Conservation (phyloP, 495 filamentous ascomycete genomes). For the Penicillium samsonianum region DNA sequence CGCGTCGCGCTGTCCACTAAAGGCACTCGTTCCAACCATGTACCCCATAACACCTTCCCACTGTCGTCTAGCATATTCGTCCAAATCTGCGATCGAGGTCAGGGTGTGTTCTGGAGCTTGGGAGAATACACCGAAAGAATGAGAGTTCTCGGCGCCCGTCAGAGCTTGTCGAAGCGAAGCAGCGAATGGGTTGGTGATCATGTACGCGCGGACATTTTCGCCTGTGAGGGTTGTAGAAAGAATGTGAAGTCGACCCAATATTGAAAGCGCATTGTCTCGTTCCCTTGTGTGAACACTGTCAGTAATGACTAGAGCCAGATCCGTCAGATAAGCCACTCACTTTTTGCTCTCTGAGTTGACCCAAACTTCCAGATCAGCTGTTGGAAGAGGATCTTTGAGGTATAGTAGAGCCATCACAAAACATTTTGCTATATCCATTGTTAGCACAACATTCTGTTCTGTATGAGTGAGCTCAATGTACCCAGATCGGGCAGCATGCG, state of each 20-base stretch:
- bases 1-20: constrained; percentile 43
- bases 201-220: constrained; percentile 63
- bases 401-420: constrained; percentile 95
- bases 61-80: constrained; percentile 80
- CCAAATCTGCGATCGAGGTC: constrained; percentile 70
- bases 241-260: constrained; percentile 82
- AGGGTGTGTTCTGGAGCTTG: constrained; percentile 55
- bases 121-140: constrained; percentile 86
- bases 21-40: constrained; percentile 75
- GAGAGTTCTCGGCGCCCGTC: constrained; percentile 79
- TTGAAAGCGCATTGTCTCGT: constrained; percentile 76
- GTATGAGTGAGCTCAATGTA: constrained; percentile 43
- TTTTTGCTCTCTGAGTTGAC: constrained; percentile 70
- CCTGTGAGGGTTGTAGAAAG: constrained; percentile 59
- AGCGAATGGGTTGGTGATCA: constrained; percentile 73
- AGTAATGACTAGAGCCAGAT: constrained; percentile 8
- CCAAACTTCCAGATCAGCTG: constrained; percentile 80
- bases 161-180: constrained; percentile 76
- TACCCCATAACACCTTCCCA: constrained; percentile 97
- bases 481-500: constrained; percentile 93
- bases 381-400: constrained; percentile 71
- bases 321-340: constrained; percentile 37
- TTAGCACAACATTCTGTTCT: constrained; percentile 24
- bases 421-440: constrained; percentile 68
- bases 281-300: constrained; percentile 49